phyloP scores from a whole-genome alignment of 768 basidiomycete species.

The Pulveroboletus sp. region DNA sequence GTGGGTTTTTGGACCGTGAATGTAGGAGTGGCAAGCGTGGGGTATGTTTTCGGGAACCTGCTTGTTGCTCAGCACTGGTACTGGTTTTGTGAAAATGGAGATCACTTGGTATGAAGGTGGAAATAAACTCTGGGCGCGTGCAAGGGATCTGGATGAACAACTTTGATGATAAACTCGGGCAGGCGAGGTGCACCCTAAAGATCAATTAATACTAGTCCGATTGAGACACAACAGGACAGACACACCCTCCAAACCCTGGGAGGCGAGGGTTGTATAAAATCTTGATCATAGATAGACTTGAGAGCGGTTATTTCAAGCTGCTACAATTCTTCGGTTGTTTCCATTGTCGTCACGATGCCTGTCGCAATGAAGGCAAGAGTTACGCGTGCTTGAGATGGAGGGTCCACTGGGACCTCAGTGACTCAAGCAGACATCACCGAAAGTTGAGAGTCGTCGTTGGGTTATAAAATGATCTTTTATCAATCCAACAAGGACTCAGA shows the following conservation, averaged over 20 bases:
- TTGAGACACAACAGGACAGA: constrained; percentile 8
- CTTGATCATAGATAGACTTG: constrained; percentile 76
- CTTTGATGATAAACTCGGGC: constrained; percentile 74
- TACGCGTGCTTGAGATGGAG: constrained; percentile 56
- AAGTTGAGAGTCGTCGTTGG: constrained; percentile 8
- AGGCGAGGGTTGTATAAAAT: constrained; percentile 71
- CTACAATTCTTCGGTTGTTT: constrained; percentile 67
- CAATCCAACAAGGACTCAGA: no score
- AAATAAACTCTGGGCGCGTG: constrained; percentile 61
- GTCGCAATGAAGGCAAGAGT: constrained; percentile 20
- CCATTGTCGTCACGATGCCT: constrained; percentile 46
- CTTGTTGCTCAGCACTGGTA: constrained; percentile 1
- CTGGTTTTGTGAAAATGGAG: constrained; percentile 11
- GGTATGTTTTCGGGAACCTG: constrained; percentile 83
- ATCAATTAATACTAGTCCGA: constrained; percentile 4
- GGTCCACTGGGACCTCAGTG: constrained; percentile 65
- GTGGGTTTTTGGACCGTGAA: constrained; percentile 68
- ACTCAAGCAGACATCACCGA: constrained; percentile 69
- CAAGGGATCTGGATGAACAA: constrained; percentile 60
- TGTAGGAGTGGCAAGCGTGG: constrained; percentile 60
- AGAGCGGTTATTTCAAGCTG: constrained; percentile 74
- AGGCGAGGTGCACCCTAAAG: constrained; percentile 62
- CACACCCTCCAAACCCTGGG: constrained; percentile 82
- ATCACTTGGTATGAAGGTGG: constrained; percentile 67
- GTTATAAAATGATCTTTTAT: constrained; percentile 8